Percentiles rank a stretch among this genome's conserved stretches.
These are phyloP conservation scores for Obba rivulosa DNA, from an alignment of 768 basidiomycete genomes.

Conservation along the genomic window DNA sequence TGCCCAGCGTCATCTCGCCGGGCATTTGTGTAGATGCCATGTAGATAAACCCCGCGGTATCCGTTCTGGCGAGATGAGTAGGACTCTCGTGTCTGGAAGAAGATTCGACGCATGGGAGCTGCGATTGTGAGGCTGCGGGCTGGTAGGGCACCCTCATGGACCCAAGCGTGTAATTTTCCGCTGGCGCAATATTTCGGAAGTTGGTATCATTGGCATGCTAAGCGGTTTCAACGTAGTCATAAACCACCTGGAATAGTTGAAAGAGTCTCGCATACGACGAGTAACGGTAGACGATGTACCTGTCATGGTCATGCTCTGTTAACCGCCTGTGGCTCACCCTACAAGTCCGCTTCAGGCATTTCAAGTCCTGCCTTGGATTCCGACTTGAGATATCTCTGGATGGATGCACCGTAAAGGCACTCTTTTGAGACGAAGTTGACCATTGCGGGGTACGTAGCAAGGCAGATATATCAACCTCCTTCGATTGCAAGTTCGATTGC, in stretches of 20 bases:
- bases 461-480: background rate
- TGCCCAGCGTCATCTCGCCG: conserved; percentile 52
- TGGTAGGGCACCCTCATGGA: background rate
- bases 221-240: too few relatives aligned
- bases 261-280: too few relatives aligned
- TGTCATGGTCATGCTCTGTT: too few relatives aligned
- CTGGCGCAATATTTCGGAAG: too few relatives aligned
- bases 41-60: conserved; percentile 19
- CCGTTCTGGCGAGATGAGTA: background rate
- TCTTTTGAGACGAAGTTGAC: conserved; percentile 6
- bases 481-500: background rate
- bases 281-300: too few relatives aligned
- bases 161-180: background rate
- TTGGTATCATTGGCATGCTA: too few relatives aligned
- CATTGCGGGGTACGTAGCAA: background rate
- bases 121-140: background rate
- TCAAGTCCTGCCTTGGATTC: too few relatives aligned
- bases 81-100: background rate
- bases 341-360: too few relatives aligned
- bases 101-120: background rate
- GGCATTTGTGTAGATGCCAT: conserved; percentile 11
- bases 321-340: too few relatives aligned
- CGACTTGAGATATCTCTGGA: too few relatives aligned
- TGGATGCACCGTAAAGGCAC: conserved; percentile 7
- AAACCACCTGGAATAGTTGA: too few relatives aligned